Base-by-base conservation (phyloP, 306 rosid genomes). In the Vicia villosa region DNA sequence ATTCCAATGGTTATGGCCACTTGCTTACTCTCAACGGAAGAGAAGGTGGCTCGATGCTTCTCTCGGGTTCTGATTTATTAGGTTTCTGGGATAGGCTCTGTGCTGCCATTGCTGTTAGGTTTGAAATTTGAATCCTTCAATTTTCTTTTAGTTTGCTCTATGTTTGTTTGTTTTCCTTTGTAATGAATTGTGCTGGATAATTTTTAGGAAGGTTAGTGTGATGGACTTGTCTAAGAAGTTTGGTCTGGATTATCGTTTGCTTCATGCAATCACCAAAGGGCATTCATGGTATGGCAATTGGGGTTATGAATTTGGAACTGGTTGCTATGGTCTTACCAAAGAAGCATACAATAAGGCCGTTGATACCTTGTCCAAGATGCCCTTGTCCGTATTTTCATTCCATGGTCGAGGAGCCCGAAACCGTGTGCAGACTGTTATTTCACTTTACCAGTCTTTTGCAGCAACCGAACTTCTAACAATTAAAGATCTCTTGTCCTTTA, bases 201-300 rank as follows among this genome's bases (percentile, higher is more conserved):
- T 54, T 37, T 50, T 8, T 83, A 89, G 90, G 82, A 85, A 83
- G 74, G 88, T 89, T 26, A 89, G 88, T 26, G 92, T 89, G 76
- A 89, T 86, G 92, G 96, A 89, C 78, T 80, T 85, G 60, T 86
- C 96, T 0, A 86, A 89, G 74, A 89, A 89, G 62, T 80, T 81
- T 63, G 88, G 90, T 13, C 42, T 81, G 68, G 96, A 89, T 42
- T 85, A 83, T 73, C 83, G 92, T 13, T 28, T 89, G 73, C 82
- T 89, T 68, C 86, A 86, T 74, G 83, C 90, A 28, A 55, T 89
- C 51, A 80, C 83, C 47, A 59, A 78, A 0, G 88, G 88, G 1
- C 75, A 45, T 34, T 81, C 90, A 0, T 89, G 96, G 96, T 89
- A 85, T 65, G 92, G 96, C 7, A 76, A 83, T 63, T 89, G 96